Conservation (phyloP, 2,329 filamentous ascomycete species). For the Ilyonectria robusta region DNA sequence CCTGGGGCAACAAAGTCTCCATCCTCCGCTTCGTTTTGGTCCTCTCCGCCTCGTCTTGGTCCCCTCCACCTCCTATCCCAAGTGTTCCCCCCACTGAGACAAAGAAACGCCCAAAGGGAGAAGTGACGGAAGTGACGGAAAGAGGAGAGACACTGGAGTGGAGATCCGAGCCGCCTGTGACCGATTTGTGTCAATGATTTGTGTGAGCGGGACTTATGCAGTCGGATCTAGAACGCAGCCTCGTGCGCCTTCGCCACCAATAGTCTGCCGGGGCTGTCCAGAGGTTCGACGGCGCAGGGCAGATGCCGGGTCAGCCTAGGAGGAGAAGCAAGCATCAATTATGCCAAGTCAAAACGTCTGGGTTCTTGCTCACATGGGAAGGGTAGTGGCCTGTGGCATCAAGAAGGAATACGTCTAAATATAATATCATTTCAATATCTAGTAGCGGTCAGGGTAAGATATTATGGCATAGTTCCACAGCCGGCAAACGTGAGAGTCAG, state of each 20-base stretch:
- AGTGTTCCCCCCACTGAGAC: not conserved
- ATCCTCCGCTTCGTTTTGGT: not conserved
- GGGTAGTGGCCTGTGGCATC: not conserved
- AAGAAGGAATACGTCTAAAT: not conserved
- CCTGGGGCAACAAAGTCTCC: not conserved
- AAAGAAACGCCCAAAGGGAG: not conserved
- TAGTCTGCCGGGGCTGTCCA: not conserved
- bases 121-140: conserved; percentile 20
- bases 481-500: no score
- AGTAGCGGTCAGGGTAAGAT: not conserved
- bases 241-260: conserved; percentile 17
- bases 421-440: no score
- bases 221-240: conserved; percentile 33
- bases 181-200: no score
- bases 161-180: no score
- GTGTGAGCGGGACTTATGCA: not conserved
- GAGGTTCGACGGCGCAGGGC: no score
- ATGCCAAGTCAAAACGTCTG: not conserved
- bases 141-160: not conserved
- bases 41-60: not conserved
- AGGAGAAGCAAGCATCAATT: conserved; percentile 18
- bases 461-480: not conserved
- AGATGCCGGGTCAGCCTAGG: not conserved
- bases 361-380: not conserved
- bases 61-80: not conserved